A percentile compares a stretch with the other conserved stretches of the same genome.
Conservation (phyloP, 2,329 filamentous ascomycete species). For the Fusarium concolor region DNA sequence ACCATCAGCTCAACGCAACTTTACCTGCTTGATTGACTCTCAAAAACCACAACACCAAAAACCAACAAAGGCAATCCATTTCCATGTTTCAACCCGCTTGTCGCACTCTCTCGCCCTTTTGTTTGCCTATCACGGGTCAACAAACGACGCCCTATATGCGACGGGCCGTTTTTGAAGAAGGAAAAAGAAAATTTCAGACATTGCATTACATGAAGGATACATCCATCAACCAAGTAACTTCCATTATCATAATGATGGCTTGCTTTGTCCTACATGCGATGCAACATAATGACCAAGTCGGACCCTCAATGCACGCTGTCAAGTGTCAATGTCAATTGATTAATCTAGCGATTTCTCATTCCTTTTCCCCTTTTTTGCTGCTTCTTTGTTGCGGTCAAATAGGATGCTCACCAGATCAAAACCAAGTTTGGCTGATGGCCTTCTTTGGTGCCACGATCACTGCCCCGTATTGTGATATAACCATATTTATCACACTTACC, state of each 20-base stretch:
- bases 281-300: constrained; percentile 31
- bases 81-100: constrained; percentile 11
- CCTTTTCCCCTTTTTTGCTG: neutral
- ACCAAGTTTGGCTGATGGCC: constrained; percentile 27
- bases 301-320: constrained; percentile 27
- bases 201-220: neutral
- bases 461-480: constrained; percentile 39
- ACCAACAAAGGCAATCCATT: neutral
- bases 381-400: constrained; percentile 5
- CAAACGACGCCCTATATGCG: constrained; percentile 18
- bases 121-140: constrained; percentile 35
- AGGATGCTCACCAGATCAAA: constrained; percentile 37
- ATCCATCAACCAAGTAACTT: neutral
- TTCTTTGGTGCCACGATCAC: constrained; percentile 39
- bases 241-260: constrained; percentile 26
- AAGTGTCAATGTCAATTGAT: constrained; percentile 29
- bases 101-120: constrained; percentile 30
- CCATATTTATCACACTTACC: constrained; percentile 27
- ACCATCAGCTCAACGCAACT: neutral
- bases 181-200: constrained; percentile 22
- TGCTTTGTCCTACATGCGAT: constrained; percentile 32
- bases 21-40: neutral
- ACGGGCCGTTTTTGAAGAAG: constrained; percentile 22
- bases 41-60: constrained; percentile 20
- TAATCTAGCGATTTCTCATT: neutral